Percentiles rank a stretch among this genome's conserved stretches.
phyloP scores from a whole-genome alignment of 805 yeast species.

The Yamadazyma tumulicola region DNA sequence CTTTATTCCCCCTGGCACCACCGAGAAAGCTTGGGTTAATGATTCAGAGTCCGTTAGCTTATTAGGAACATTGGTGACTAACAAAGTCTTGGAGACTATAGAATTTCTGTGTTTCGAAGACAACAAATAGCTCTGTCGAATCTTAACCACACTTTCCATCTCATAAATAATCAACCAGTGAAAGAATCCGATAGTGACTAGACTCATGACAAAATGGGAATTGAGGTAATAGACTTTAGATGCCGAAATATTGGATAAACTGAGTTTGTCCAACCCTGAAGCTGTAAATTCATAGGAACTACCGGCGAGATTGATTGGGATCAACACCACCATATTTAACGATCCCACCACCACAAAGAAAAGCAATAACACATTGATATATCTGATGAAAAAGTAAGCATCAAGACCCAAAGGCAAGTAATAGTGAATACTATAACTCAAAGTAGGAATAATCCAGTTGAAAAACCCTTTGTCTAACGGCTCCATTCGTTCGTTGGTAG shows the following conservation, averaged over 20 bases:
- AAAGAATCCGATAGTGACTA: slow-evolving; percentile 52
- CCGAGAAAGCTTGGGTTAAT: slow-evolving; percentile 27
- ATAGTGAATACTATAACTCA: slow-evolving; percentile 36
- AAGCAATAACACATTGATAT: slow-evolving; percentile 46
- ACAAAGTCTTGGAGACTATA: slow-evolving; percentile 28
- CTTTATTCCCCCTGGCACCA: slow-evolving; percentile 53
- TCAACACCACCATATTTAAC: slow-evolving; percentile 53
- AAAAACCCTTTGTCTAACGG: slow-evolving; percentile 43
- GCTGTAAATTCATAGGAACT: slow-evolving; percentile 23
- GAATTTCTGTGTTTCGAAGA: slow-evolving; percentile 22
- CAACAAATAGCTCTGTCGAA: slow-evolving; percentile 43
- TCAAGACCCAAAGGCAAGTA: slow-evolving; percentile 63
- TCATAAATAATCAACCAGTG: slow-evolving; percentile 58
- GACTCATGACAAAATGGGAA: slow-evolving; percentile 60
- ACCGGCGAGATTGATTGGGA: slow-evolving; percentile 61
- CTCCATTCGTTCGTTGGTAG: slow-evolving; percentile 33
- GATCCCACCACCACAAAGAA: slow-evolving; percentile 53
- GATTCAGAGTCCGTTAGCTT: slow-evolving; percentile 21
- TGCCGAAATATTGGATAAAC: slow-evolving; percentile 66
- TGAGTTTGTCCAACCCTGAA: slow-evolving; percentile 60
- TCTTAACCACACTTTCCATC: slow-evolving; percentile 45
- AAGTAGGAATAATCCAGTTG: slow-evolving; percentile 52
- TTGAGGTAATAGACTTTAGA: slow-evolving; percentile 47
- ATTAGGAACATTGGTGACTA: slow-evolving; percentile 46
- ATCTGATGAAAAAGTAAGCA: slow-evolving; percentile 70